Evolutionary conservation across 1,284 basidiomycete species (phyloP), one percentile per base, ranked within the genome.

Genomic region (Pseudozyma pruni): DNA sequence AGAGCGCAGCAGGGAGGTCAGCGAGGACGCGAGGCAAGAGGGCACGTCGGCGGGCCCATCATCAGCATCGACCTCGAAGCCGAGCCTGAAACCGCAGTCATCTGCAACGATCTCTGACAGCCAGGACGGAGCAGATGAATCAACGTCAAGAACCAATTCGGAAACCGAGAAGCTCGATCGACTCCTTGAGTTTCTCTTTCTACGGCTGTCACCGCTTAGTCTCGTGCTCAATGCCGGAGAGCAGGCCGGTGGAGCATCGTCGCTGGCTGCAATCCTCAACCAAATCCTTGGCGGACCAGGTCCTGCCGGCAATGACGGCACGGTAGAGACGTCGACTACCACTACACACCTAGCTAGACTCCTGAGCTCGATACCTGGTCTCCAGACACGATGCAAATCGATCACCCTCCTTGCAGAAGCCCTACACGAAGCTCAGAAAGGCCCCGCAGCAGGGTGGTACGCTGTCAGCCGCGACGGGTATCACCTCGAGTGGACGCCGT

Each of bases 151-250:
- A 8, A n/a, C 42, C 2, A 32, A 23, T 8, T 23, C 27, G 17
- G 61, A 57, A 27, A 29, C 61, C 6, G 54, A 35, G 10, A 64
- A 64, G 41, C 41, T 64, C 19, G 61, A 64, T 5, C 43, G 61
- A 1, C 54, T 64, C 31, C 45, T 57, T 6, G 54, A 57, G 0
- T 64, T 64, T 19, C 49, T 64, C 27, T 53, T 37, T 32, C 11
- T 45, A 1, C 43, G 31, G 1, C 54, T 64, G 11, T 57, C 49
- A 0, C 61, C 61, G 19, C 49, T 64, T 5, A 25, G 17, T 29
- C 35, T 49, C 8, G 40, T 33, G 1, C 34, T 42, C 14, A 25
- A 23, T 11, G 17, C 19, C 27, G 10, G 22, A 11, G 13, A 32
- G 9, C 46, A 48, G 27, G 27, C 27, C 27, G 11, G 11, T 29